Evolutionary conservation across 176 grass and related monocot species (phyloP), one percentile per base, ranked within the genome.

Genomic region (bread wheat (Triticum aestivum)): DNA sequence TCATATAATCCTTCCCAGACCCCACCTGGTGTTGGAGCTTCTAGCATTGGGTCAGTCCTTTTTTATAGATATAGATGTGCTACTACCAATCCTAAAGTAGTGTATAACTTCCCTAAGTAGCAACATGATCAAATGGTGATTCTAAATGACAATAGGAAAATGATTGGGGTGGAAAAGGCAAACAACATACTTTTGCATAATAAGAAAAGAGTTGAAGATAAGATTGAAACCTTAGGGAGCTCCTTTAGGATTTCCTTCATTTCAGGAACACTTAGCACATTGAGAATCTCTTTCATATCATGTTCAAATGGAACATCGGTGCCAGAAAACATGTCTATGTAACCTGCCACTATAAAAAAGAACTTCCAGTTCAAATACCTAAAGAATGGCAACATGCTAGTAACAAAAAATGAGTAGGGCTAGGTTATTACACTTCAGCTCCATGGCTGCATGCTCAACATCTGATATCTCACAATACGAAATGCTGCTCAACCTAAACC

Each of bases 401-500:
- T 73, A 82, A 87, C 58, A 9, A 65, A 64, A 69, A 59, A 65
- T 86, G 51, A 81, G 54, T 37, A 78, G 71, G 65, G 72, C 77
- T 45, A 69, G 61, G 34, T 64, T 77, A 77, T 37, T 96, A 98
- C 96, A 83, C 39, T 94, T 83, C 41, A 98, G 84, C 83, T 98
- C 90, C 89, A 89, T 88, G 73, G 84, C 79, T 84, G 93, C 96
- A 69, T 75, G 49, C 66, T 80, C 63, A 84, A 88, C 71, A 86
- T 98, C 90, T 89, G 82, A 84, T 91, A 98, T 92, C 72, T 98
- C 96, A 41, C 75, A 39, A 77, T 98, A 98, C 12, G 82, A 89
- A 30, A 96, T 83, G 35, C 71, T 92, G 81, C 82, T 90, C 79
- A 91, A 75, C 52, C 90, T 88, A 86, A 98, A 98, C 96, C 93